These are phyloP conservation scores for Crassisporium funariophilum DNA, from an alignment of 768 basidiomycete species.

Conservation along the genomic window DNA sequence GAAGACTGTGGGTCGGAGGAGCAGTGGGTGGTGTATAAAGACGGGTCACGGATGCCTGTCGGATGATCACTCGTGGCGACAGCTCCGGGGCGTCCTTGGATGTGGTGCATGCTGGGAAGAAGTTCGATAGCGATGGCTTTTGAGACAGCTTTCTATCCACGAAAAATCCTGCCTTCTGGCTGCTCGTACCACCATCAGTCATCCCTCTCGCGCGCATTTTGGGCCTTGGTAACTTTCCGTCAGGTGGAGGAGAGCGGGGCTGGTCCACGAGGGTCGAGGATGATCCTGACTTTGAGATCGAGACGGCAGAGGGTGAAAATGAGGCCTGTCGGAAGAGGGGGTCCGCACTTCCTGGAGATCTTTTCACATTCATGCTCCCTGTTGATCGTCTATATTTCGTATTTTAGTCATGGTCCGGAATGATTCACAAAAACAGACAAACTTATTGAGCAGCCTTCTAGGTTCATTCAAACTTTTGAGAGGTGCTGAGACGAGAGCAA, in stretches of 20 bases:
- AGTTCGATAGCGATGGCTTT: slow-evolving; percentile 15
- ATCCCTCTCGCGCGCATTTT: slow-evolving; percentile 49
- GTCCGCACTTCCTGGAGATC: slow-evolving; percentile 9
- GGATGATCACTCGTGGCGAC: slow-evolving; percentile 39
- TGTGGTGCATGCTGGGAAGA: slow-evolving; percentile 17
- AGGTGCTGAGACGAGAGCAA: slow-evolving; percentile 16
- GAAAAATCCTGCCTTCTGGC: slow-evolving; percentile 36
- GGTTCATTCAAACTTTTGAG: slow-evolving; percentile 13
- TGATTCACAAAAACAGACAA: slow-evolving; percentile 10
- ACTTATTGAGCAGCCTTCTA: slow-evolving; percentile 25
- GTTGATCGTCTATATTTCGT: slow-evolving; percentile 29
- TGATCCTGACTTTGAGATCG: slow-evolving; percentile 26
- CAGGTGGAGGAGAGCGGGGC: slow-evolving; percentile 11
- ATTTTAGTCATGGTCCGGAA: not conserved
- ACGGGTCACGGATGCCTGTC: slow-evolving; percentile 46
- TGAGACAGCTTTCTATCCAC: slow-evolving; percentile 22
- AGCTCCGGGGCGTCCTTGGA: slow-evolving; percentile 6
- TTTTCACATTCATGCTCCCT: slow-evolving; percentile 26
- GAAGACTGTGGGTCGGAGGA: slow-evolving; percentile 51
- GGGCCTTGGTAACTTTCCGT: slow-evolving; percentile 42
- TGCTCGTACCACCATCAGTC: slow-evolving; percentile 42
- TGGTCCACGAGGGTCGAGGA: slow-evolving; percentile 32
- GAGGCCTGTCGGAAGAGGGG: slow-evolving; percentile 21
- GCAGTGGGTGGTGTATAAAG: slow-evolving; percentile 46
- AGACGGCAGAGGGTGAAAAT: slow-evolving; percentile 11